Evolutionary conservation across 768 basidiomycete species (phyloP).

Genomic region (Royoungia palumana): DNA sequence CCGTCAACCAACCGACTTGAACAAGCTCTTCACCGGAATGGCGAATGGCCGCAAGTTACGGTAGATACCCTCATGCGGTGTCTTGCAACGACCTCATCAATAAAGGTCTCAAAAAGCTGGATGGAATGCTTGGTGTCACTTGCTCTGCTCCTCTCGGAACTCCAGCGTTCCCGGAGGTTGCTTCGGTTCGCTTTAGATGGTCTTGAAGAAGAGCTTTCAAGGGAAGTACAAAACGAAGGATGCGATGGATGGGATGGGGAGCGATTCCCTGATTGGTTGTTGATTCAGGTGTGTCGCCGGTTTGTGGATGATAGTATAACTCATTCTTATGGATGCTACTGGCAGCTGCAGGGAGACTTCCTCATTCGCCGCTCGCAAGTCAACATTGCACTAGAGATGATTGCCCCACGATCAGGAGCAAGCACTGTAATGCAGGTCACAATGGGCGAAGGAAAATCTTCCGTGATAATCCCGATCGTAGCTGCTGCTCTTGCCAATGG

Average conservation of each 20-base stretch:
- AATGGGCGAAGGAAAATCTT: constrained; percentile 57
- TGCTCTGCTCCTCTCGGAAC: constrained; percentile 24
- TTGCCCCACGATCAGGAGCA: constrained; percentile 29
- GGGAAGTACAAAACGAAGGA: neutral
- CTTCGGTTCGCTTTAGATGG: neutral
- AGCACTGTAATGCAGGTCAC: constrained; percentile 47
- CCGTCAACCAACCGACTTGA: constrained; percentile 11
- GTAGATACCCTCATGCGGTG: constrained; percentile 25
- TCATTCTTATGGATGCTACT: too few species aligned
- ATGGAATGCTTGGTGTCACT: constrained; percentile 22
- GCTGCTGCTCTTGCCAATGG: constrained; percentile 40
- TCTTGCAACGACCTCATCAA: constrained; percentile 23
- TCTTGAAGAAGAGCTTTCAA: neutral
- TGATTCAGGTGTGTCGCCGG: neutral
- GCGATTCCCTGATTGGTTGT: neutral
- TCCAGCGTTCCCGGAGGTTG: constrained; percentile 22
- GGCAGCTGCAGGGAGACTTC: constrained; percentile 45
- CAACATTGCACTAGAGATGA: constrained; percentile 44
- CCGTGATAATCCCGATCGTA: constrained; percentile 43
- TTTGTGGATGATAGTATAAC: too few species aligned
- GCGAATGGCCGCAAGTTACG: constrained; percentile 37
- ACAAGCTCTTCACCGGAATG: constrained; percentile 7
- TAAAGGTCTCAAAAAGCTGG: constrained; percentile 24
- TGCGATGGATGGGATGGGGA: neutral
- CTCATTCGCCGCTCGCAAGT: constrained; percentile 42